A percentile compares a stretch with the other conserved stretches of the same genome.
These are phyloP conservation scores for Stereocaulon alpinum DNA, from an alignment of 495 filamentous ascomycete genomes.

Conservation along the genomic window DNA sequence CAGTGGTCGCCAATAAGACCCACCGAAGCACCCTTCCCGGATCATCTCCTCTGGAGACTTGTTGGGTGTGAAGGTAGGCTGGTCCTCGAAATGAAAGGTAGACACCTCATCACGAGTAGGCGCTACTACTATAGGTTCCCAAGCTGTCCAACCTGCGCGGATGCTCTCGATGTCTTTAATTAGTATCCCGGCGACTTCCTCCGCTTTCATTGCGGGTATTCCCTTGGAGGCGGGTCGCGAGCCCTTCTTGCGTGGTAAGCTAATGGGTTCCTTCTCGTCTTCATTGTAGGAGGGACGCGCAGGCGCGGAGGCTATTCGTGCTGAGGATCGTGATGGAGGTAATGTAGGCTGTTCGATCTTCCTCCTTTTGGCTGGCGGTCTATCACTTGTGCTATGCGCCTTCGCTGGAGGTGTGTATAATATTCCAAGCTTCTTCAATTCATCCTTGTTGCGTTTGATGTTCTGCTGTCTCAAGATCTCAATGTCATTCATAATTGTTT, in stretches of 20 bases:
- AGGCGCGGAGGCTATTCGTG: conserved; percentile 26
- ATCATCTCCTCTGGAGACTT: conserved; percentile 40
- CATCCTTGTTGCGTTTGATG: conserved; percentile 21
- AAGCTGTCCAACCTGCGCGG: conserved; percentile 32
- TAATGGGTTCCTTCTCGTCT: conserved; percentile 11
- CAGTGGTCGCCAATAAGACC: conserved; percentile 37
- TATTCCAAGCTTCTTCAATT: conserved; percentile 24
- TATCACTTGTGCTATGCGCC: neutral
- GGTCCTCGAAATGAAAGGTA: conserved; percentile 32
- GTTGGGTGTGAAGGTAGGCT: conserved; percentile 37
- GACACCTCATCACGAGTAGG: conserved; percentile 32
- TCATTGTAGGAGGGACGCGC: conserved; percentile 23
- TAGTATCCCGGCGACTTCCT: conserved; percentile 2
- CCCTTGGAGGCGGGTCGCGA: neutral
- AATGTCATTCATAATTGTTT: conserved; percentile 11
- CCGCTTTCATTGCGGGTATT: neutral
- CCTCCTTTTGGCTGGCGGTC: conserved; percentile 20
- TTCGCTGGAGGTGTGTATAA: conserved; percentile 19
- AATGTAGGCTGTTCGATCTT: conserved; percentile 16
- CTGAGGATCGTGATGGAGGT: conserved; percentile 27
- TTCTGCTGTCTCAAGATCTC: conserved; percentile 20
- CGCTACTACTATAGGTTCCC: conserved; percentile 26
- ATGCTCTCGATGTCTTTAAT: conserved; percentile 26
- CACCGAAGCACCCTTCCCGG: conserved; percentile 38
- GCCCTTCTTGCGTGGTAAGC: neutral